Evolutionary conservation across 2,329 filamentous ascomycete species (phyloP), one percentile per base, ranked within the genome.

Genomic region (Fragosphaeria purpurea): DNA sequence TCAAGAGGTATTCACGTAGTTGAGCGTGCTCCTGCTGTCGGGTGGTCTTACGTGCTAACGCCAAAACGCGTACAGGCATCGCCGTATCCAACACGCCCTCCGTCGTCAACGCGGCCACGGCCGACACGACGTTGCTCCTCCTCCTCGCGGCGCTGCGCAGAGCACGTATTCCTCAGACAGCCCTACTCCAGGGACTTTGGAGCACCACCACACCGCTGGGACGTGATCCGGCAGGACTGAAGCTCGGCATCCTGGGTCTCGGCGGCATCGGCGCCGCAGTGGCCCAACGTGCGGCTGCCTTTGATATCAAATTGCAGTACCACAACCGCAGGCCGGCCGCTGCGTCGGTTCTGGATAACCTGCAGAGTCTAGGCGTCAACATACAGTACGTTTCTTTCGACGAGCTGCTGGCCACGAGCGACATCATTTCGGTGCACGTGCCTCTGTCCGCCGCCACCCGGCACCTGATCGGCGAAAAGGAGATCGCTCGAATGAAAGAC

Each of bases 91-190:
- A 93, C 65, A 83, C 85, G 1, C 88, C 87, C 13, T 82, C 78
- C 0, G 84, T 85, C 33, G 85, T 88, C 42, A 83, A 91, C 64
- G 85, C 91, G 63, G 80, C 86, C 37, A 94, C 88, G 0, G 88
- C 88, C 50, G 88, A 94, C 64, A 76, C 81, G 7, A 85, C 78
- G 59, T 82, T 94, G 63, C 94, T 88, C 64, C 74, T 94, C 3
- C 82, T 94, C 55, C 71, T 95, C 46, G 88, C 87, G 13, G 85
- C 87, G 7, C 71, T 94, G 52, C 76, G 88, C 45, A 84, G 85
- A 61, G 82, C 90, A 61, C 82, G 83, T 61, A 67, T 73, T 2
- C 74, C 78, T 49, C 85, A 91, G 73, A 61, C 73, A 6, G 72
- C 76, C 10, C 72, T 91, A 7, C 79, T 87, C 40, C 70, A 74